A percentile compares a stretch with the other conserved stretches of the same genome.
These are phyloP conservation scores for Karstenula rhodostoma DNA, from an alignment of 2,329 filamentous ascomycete genomes.

Conservation along the genomic window DNA sequence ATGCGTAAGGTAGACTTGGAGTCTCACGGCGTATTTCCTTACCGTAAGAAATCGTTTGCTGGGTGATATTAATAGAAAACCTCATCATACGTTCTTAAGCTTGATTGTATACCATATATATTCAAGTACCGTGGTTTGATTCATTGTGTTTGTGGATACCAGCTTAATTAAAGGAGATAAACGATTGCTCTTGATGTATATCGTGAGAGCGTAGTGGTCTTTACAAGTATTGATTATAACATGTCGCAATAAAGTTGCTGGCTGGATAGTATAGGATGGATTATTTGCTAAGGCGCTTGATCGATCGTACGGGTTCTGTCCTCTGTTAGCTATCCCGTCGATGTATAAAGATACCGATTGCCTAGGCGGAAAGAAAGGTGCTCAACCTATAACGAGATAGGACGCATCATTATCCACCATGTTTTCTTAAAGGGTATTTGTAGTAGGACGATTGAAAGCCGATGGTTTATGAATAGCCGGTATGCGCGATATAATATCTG, in stretches of 20 bases:
- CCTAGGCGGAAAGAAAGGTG: slow-evolving; percentile 28
- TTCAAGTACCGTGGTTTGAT: too few species aligned
- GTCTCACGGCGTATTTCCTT: too few species aligned
- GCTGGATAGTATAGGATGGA: slow-evolving; percentile 35
- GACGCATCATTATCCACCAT: slow-evolving; percentile 31
- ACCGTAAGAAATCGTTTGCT: too few species aligned
- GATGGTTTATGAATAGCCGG: slow-evolving; percentile 23
- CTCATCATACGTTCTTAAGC: too few species aligned
- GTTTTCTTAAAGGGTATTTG: slow-evolving; percentile 32
- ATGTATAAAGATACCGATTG: slow-evolving; percentile 31
- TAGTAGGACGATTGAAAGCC: slow-evolving; percentile 29
- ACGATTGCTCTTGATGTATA: too few species aligned
- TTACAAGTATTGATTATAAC: slow-evolving; percentile 24
- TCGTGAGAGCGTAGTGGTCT: too few species aligned
- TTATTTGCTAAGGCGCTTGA: slow-evolving; percentile 29
- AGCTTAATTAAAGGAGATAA: too few species aligned
- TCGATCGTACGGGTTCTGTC: slow-evolving; percentile 25
- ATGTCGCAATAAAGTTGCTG: slow-evolving; percentile 29
- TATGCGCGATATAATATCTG: slow-evolving; percentile 14
- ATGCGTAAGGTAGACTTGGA: too few species aligned
- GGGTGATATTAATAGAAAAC: too few species aligned
- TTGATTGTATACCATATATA: too few species aligned
- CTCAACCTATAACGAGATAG: slow-evolving; percentile 26
- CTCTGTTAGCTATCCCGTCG: slow-evolving; percentile 34
- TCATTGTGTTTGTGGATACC: too few species aligned